Conservation (phyloP, 2,329 filamentous ascomycete species). For the Fusarium xyrophilum region DNA sequence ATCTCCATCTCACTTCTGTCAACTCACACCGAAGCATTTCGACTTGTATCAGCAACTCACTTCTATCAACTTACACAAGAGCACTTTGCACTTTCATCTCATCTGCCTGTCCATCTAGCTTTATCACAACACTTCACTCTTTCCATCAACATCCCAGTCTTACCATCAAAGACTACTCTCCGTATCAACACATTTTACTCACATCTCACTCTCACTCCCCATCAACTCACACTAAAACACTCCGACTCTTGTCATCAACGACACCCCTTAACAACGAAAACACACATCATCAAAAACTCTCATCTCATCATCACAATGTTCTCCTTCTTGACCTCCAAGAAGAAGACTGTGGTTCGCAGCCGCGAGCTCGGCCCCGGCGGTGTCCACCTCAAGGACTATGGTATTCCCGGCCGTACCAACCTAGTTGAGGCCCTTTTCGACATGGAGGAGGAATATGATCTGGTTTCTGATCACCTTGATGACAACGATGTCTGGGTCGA, state of each 20-base stretch:
- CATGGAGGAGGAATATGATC: background rate
- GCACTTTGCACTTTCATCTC: too few species aligned
- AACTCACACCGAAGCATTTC: background rate
- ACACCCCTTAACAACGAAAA: background rate
- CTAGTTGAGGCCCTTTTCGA: background rate
- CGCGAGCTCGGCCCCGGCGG: background rate
- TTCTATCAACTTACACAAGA: background rate
- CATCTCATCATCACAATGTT: rapidly evolving
- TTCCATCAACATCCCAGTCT: too few species aligned
- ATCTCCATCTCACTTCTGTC: background rate
- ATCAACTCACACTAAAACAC: background rate
- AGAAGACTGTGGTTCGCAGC: background rate
- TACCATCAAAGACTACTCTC: background rate
- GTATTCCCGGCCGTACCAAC: background rate
- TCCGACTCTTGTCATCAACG: background rate
- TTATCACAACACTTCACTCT: background rate
- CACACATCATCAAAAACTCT: background rate
- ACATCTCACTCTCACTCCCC: background rate
- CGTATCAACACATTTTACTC: rapidly evolving
- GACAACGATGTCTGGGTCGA: background rate
- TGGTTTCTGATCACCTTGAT: background rate
- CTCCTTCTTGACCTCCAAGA: background rate
- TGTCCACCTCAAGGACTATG: background rate
- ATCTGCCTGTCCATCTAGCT: rapidly evolving
- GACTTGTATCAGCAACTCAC: rapidly evolving